phyloP scores from a whole-genome alignment of 1,284 basidiomycete species.

The Anthracocystis setariae region DNA sequence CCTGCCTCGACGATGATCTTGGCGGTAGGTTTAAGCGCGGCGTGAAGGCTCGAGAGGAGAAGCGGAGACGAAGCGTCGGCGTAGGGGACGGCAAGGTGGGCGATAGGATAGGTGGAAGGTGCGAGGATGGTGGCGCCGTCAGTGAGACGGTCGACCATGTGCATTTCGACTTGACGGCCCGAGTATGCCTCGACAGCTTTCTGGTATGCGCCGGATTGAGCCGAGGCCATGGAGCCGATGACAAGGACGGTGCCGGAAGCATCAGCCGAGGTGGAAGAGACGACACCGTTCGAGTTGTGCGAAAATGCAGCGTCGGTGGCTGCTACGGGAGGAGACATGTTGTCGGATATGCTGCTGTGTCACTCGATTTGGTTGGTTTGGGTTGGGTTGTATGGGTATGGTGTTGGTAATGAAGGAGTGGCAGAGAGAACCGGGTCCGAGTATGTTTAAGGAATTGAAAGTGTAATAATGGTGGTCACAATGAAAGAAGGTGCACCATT shows the following conservation, averaged over 20 bases:
- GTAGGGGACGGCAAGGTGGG: conserved; percentile 47
- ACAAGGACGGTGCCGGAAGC: conserved; percentile 51
- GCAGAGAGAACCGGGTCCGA: no score
- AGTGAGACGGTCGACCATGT: conserved; percentile 66
- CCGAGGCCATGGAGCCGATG: conserved; percentile 61
- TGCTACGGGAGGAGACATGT: conserved; percentile 42
- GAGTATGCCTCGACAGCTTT: conserved; percentile 49
- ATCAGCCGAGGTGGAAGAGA: conserved; percentile 42
- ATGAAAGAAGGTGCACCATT: no score
- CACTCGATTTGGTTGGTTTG: no score
- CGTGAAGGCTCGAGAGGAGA: conserved; percentile 47
- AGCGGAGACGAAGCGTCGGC: conserved; percentile 40
- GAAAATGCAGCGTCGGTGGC: conserved; percentile 38
- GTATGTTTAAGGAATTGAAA: no score
- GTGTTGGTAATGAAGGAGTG: no score
- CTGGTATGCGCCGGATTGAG: conserved; percentile 59
- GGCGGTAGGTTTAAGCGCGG: conserved; percentile 40
- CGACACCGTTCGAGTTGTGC: conserved; percentile 39
- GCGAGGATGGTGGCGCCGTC: conserved; percentile 53
- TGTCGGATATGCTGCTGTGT: background rate
- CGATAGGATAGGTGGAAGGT: conserved; percentile 43
- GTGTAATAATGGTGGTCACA: no score
- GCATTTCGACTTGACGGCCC: conserved; percentile 60
- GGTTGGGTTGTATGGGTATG: no score
- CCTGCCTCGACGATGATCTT: conserved; percentile 47